Base-by-base conservation (phyloP, 179 eudicot species). In the Beta macrorhiza region DNA sequence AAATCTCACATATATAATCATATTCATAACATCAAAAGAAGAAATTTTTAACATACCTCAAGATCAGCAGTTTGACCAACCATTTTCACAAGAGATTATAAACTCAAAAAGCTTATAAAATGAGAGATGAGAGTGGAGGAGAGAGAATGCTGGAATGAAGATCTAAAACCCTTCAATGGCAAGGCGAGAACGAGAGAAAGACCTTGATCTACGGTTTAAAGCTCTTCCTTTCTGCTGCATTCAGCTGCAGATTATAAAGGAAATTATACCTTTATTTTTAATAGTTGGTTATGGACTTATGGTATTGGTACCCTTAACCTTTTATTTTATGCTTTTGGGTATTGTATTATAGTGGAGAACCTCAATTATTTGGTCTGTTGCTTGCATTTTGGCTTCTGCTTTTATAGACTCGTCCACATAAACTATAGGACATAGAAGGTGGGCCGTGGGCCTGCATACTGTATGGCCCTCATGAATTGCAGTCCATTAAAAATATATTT, bases 151-250 rank as follows among this genome's bases (percentile, higher is more conserved):
- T 6, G 25, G 58, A 12, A 17, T 9, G n/a, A 42, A 13, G 37
- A 29, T 19, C 20, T 87, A 93, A 77, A 25, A 87, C 63, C 98
- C 98, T 82, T 93, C 92, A 77, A 93, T 79, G 78, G 98, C 97
- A 74, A 93, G 61, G 77, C 98, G 98, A 65, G 97, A 90, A 58
- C 98, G 90, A 52, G 97, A 90, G 84, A 93, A 93, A 45, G 86
- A 79, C 84, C 93, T 87, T 63, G 93, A 93, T 88, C 97, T 86
- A 47, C 94, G 89, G 84, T 93, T 87, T 68, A 53, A 17, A 15
- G 75, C 22, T 78, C 80, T 85, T 7, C 98, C 98, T 74, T 79
- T 92, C 87, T 93, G 98, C 62, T 86, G 93, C 98, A 93, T 93
- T 75, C 79, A 80, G 53, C 56, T 47, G 22, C 76, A 44, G 3